A percentile compares a stretch with the other conserved stretches of the same genome.
Conservation (phyloP, 1,284 basidiomycete genomes). For the Sphaerobolus stellatus region DNA sequence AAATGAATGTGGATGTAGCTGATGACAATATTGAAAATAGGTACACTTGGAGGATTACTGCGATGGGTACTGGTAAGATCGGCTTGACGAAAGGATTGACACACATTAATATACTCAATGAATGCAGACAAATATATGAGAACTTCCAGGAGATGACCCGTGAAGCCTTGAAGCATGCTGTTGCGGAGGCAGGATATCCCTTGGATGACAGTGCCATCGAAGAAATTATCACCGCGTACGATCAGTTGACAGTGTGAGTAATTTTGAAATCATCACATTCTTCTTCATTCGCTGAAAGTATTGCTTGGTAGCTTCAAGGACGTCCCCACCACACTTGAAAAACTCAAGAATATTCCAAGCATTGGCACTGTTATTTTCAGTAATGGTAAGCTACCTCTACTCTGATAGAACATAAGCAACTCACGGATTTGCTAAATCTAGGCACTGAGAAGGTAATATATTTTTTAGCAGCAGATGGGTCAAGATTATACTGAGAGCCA, state of each 20-base stretch:
- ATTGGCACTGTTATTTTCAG: conserved; percentile 30
- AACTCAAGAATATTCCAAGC: conserved; percentile 17
- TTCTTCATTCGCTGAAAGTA: background rate
- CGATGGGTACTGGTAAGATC: conserved; percentile 28
- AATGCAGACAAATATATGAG: conserved; percentile 32
- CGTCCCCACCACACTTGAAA: conserved; percentile 20
- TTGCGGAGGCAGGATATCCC: conserved; percentile 21
- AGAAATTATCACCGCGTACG: conserved; percentile 27
- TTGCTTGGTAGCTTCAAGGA: conserved; percentile 24
- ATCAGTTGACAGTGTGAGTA: conserved; percentile 24
- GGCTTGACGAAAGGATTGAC: background rate
- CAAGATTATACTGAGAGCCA: too few relatives aligned
- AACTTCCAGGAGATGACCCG: conserved; percentile 31
- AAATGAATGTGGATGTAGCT: conserved; percentile 7
- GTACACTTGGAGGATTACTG: conserved; percentile 35
- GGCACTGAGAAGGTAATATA: conserved; percentile 21
- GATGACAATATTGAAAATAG: conserved; percentile 15
- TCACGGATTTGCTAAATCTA: too few relatives aligned
- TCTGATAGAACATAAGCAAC: background rate
- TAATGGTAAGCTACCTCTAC: conserved; percentile 27
- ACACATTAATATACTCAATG: background rate
- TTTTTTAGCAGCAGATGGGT: too few relatives aligned
- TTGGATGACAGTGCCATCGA: conserved; percentile 17
- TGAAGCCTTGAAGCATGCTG: conserved; percentile 28
- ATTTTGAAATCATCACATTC: too few relatives aligned